A percentile compares a stretch with the other conserved stretches of the same genome.
Evolutionary conservation across 2,329 filamentous ascomycete genomes (phyloP).

Genomic region (Talaromyces sp.): DNA sequence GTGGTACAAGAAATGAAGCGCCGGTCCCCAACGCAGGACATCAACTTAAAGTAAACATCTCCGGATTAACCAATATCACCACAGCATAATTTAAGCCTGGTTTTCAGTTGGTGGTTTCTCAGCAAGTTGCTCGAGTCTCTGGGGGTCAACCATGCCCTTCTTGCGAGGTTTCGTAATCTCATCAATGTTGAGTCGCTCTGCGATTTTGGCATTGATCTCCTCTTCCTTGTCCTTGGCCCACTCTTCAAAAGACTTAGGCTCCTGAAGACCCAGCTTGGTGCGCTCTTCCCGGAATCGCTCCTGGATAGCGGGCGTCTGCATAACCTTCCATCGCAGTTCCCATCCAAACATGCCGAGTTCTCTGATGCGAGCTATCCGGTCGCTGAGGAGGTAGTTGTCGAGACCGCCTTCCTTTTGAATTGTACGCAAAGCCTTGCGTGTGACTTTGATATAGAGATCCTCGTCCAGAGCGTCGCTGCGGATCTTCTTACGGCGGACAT

Average conservation of each 20-base stretch:
- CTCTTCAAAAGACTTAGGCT: conserved; percentile 47
- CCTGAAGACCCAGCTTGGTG: conserved; percentile 64
- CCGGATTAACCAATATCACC: background rate
- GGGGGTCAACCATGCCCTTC: conserved; percentile 26
- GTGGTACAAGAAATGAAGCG: conserved; percentile 20
- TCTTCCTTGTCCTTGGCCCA: conserved; percentile 48
- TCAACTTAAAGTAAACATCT: background rate
- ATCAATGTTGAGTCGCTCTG: conserved; percentile 37
- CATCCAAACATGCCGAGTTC: conserved; percentile 89
- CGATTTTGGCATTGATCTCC: conserved; percentile 42
- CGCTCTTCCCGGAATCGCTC: conserved; percentile 68
- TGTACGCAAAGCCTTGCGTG: conserved; percentile 49
- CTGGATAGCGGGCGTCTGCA: conserved; percentile 73
- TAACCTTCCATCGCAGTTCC: conserved; percentile 84
- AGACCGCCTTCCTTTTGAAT: conserved; percentile 86
- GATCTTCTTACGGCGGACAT: conserved; percentile 52
- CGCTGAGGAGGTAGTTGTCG: conserved; percentile 86
- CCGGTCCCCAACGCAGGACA: background rate
- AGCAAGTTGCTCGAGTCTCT: conserved; percentile 2
- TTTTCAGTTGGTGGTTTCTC: background rate
- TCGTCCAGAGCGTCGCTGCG: conserved; percentile 48
- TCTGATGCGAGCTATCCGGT: conserved; percentile 75
- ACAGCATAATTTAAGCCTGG: too few relatives aligned
- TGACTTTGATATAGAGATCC: conserved; percentile 50
- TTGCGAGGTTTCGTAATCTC: conserved; percentile 36